Conservation (phyloP, 257 asterid genomes). For the Scutellaria minor region DNA sequence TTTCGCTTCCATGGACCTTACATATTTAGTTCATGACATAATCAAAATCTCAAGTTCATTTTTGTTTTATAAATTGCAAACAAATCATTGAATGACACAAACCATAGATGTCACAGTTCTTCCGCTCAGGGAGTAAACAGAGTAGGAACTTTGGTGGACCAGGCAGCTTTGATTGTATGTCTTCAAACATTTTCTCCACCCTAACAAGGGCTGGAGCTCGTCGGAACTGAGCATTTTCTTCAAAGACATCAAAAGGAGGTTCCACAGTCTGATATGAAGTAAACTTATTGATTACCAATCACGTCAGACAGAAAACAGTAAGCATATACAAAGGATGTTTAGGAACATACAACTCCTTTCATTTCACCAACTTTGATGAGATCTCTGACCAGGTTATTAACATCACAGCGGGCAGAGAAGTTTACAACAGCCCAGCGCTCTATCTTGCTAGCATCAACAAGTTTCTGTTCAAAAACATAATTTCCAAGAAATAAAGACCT, state of each 20-base stretch:
- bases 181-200: constrained; percentile 81
- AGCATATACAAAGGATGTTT: neutral
- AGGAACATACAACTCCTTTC: constrained; percentile 80
- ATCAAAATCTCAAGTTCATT: neutral
- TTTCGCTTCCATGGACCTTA: constrained; percentile 97
- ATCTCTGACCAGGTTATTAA: constrained; percentile 59
- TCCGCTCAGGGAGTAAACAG: constrained; percentile 84
- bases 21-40: constrained; percentile 19
- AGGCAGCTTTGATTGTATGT: constrained; percentile 67
- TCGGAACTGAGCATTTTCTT: constrained; percentile 62
- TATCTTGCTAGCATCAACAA: constrained; percentile 64
- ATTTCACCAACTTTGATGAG: constrained; percentile 62
- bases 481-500: neutral
- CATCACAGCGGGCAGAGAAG: constrained; percentile 89
- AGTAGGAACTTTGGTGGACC: constrained; percentile 79
- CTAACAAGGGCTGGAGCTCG: constrained; percentile 77
- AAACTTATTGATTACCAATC: neutral
- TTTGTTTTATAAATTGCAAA: neutral
- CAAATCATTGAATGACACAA: constrained; percentile 29
- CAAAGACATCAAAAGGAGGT: constrained; percentile 59
- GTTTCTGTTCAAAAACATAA: constrained; percentile 51
- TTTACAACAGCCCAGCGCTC: constrained; percentile 89
- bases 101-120: constrained; percentile 84
- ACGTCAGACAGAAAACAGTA: neutral
- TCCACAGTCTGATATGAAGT: constrained; percentile 56